Evolutionary conservation across 805 yeast species (phyloP), one percentile per base, ranked within the genome.

Genomic region (Zygosaccharomyces gambellarensis): DNA sequence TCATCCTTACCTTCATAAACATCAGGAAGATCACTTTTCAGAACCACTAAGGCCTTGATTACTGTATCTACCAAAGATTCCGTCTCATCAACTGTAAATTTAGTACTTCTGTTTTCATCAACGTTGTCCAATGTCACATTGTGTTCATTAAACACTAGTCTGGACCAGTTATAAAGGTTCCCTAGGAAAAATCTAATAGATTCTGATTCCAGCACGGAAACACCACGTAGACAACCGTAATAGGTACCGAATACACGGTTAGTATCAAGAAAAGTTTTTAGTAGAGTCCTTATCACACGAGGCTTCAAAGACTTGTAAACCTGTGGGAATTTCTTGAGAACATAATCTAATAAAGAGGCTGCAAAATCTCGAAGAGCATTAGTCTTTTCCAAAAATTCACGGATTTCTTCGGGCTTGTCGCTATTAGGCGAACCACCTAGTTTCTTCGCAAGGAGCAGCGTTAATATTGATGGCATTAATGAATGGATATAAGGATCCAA

Each of bases 401-500:
- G 56, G 6, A 48, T 39, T 3, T 54, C 61, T 8, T 53, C 59
- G 5, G 55, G 48, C 5, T 63, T 49, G 25, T 58, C 61, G 21
- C 54, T 62, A 27, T 42, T 74, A 55, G 70, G 73, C 3, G 70
- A 50, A 41, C 67, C 63, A 3, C 97, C 97, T n/a, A 92, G 78
- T 52, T 87, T 80, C 61, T 90, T 90, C 1, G 98, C 97, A 44
- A 94, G 76, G 39, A 94, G 75, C 19, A 92, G 75, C 0, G 99
- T 94, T 56, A 94, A 75, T 30, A 94, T 84, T 52, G 97, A 88
- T n/a, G 99, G 99, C 87, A 94, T 89, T 58, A 94, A 72, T 0
- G 96, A 92, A 71, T 95, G 99, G 41, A 94, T 89, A 62, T 92
- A 92, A 9, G 98, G 99, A 57, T 92, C 97, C 52, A 92, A 75